These are phyloP conservation scores for Astragalus glycyphyllos DNA, from an alignment of 306 rosid species.

Conservation along the genomic window DNA sequence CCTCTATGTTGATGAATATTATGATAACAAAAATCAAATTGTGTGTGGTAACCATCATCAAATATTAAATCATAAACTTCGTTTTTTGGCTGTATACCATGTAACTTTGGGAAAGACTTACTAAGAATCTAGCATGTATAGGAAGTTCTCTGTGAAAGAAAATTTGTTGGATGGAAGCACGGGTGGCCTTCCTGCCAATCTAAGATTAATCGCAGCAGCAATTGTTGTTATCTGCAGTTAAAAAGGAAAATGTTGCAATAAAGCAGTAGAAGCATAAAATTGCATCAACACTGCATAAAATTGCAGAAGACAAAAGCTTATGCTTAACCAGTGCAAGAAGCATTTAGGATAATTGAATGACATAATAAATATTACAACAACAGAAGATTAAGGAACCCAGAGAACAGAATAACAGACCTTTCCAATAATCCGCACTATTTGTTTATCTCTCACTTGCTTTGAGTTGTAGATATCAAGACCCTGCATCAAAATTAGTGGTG, in stretches of 20 bases:
- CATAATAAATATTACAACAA: not conserved
- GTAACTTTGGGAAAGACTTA: slow-evolving; percentile 44
- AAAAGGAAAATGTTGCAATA: slow-evolving; percentile 15
- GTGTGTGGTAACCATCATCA: not conserved
- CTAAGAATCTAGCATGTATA: slow-evolving; percentile 95
- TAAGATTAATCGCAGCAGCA: slow-evolving; percentile 84
- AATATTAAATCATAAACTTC: slow-evolving; percentile 20
- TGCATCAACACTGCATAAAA: slow-evolving; percentile 18
- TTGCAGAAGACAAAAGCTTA: slow-evolving; percentile 2
- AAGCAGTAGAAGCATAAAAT: slow-evolving; percentile 35
- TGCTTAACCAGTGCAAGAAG: slow-evolving; percentile 9
- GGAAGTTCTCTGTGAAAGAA: slow-evolving; percentile 82
- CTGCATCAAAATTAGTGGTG: slow-evolving; percentile 41
- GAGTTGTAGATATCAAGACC: slow-evolving; percentile 85
- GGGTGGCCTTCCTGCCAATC: slow-evolving; percentile 87
- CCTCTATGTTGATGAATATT: not conserved
- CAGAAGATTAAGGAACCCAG: slow-evolving; percentile 34
- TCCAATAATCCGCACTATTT: slow-evolving; percentile 82
- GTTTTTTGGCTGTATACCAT: not conserved
- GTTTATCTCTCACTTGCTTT: slow-evolving; percentile 89
- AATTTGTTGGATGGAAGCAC: slow-evolving; percentile 86
- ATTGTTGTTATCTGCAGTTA: slow-evolving; percentile 78
- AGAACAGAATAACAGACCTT: slow-evolving; percentile 59
- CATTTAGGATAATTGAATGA: slow-evolving; percentile 28
- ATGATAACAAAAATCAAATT: slow-evolving; percentile 13